Evolutionary conservation across 2,329 filamentous ascomycete genomes (phyloP), one percentile per base, ranked within the genome.

Genomic region (Parafenestella ontariensis): DNA sequence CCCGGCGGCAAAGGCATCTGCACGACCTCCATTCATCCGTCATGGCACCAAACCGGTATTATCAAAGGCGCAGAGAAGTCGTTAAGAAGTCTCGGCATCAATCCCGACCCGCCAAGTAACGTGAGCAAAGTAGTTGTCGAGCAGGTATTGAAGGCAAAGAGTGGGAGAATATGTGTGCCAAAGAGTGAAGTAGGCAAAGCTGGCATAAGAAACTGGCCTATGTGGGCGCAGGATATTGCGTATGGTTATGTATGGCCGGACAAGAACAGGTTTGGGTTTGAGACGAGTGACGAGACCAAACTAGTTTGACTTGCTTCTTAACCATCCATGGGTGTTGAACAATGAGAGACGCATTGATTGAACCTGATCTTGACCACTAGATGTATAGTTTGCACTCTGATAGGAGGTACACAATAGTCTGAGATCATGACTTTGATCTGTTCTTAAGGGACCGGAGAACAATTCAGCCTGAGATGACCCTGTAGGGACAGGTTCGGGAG

Each of bases 1-100:
- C 49, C 56, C 2, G 56, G 49, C 21, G 70, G 69, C 21, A 45
- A 55, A 23, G 48, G 59, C 21, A 72, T 73, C n/a, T 65, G 69
- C 47, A 71, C 67, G 2, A 68, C 68, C 1, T 62, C 61, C 20
- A 51, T 73, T 18, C 68, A 72, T 28, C 69, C 70, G 0, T 58
- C 52, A 2, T 72, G 69, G 69, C 62, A 68, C 24, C 46, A 50
- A 6, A 72, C 70, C 0, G 58, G 61, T 18, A 68, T 72, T 10
- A 24, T 72, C 23, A 66, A 65, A 23, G 59, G 56, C 9, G 44
- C 34, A 15, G 53, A 62, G 23, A 52, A 65, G 40, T 42, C 33
- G 7, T 47, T 69, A 8, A 34, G 58, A 1, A 58, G 59, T 21
- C 46, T 43, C 9, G 62, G 69, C 8, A 56, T 67, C 26, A 20